Percentiles rank a stretch among this genome's conserved stretches.
These are phyloP conservation scores for Rhodotorula paludigena DNA, from an alignment of 768 basidiomycete species.

Conservation along the genomic window DNA sequence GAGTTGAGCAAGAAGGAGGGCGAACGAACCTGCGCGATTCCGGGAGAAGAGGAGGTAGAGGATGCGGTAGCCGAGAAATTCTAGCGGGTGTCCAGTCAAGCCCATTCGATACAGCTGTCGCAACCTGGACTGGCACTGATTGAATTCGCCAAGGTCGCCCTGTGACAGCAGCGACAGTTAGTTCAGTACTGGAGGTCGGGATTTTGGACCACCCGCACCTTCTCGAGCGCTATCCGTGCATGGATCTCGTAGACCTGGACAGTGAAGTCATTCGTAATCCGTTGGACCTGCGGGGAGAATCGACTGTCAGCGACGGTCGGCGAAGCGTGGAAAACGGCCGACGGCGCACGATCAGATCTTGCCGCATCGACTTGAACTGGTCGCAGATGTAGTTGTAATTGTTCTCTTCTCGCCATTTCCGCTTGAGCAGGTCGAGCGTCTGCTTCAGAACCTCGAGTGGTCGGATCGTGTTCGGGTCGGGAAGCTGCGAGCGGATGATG, in stretches of 20 bases:
- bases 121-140: slow-evolving; percentile 89
- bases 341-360: slow-evolving; percentile 67
- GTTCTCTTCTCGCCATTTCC: slow-evolving; percentile 72
- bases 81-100: slow-evolving; percentile 83
- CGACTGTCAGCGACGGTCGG: not conserved
- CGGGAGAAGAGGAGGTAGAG: slow-evolving; percentile 90
- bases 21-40: slow-evolving; percentile 78
- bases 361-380: slow-evolving; percentile 94
- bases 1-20: not conserved
- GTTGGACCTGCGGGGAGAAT: slow-evolving; percentile 71
- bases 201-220: slow-evolving; percentile 54
- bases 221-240: slow-evolving; percentile 91
- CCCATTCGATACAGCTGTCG: slow-evolving; percentile 88
- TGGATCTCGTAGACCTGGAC: slow-evolving; percentile 97
- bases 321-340: not conserved
- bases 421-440: slow-evolving; percentile 80
- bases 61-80: slow-evolving; percentile 96
- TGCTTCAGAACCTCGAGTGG: slow-evolving; percentile 76
- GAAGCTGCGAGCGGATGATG: slow-evolving; percentile 61
- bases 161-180: slow-evolving; percentile 45
- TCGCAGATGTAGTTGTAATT: slow-evolving; percentile 90
- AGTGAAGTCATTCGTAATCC: slow-evolving; percentile 97
- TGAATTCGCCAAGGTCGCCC: slow-evolving; percentile 98
- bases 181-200: too few species aligned
- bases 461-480: slow-evolving; percentile 87